phyloP scores from a whole-genome alignment of 768 basidiomycete genomes.

The Lentinula raphanica region DNA sequence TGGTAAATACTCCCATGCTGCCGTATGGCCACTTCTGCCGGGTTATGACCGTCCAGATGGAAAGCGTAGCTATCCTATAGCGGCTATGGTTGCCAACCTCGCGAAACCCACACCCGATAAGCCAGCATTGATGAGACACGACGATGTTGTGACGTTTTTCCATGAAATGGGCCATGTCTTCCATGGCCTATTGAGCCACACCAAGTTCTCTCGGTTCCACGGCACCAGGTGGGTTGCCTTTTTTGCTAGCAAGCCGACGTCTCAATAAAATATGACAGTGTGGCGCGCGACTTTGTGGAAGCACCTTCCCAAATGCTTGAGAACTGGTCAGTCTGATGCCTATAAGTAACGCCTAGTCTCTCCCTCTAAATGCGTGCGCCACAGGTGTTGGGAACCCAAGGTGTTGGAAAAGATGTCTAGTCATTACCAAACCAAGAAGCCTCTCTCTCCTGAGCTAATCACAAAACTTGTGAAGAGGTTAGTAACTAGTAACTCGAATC shows the following conservation, averaged over 20 bases:
- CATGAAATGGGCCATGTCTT: slow-evolving; percentile 84
- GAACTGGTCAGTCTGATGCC: slow-evolving; percentile 54
- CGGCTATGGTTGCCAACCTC: slow-evolving; percentile 88
- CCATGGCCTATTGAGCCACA: slow-evolving; percentile 64
- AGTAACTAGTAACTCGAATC: slow-evolving; percentile 2
- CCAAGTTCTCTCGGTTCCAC: slow-evolving; percentile 73
- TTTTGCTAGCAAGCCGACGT: background rate
- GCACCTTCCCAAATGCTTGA: slow-evolving; percentile 92
- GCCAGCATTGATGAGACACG: slow-evolving; percentile 82
- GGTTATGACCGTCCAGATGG: slow-evolving; percentile 57
- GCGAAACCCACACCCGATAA: slow-evolving; percentile 78
- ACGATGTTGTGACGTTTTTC: slow-evolving; percentile 87
- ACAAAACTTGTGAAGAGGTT: slow-evolving; percentile 77
- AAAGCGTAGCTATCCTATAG: slow-evolving; percentile 63
- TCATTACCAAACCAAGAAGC: slow-evolving; percentile 72
- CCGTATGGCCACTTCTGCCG: slow-evolving; percentile 72
- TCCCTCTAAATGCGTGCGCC: too few relatives aligned
- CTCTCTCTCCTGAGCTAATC: slow-evolving; percentile 68
- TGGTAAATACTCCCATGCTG: slow-evolving; percentile 81
- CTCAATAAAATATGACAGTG: slow-evolving; percentile 26
- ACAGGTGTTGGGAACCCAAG: slow-evolving; percentile 76
- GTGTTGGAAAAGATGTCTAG: slow-evolving; percentile 75
- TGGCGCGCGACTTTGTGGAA: slow-evolving; percentile 81
- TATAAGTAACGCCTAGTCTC: too few relatives aligned
- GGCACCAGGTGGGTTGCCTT: slow-evolving; percentile 52